Evolutionary conservation across 768 basidiomycete genomes (phyloP).

Genomic region (Podaxis rugospora): DNA sequence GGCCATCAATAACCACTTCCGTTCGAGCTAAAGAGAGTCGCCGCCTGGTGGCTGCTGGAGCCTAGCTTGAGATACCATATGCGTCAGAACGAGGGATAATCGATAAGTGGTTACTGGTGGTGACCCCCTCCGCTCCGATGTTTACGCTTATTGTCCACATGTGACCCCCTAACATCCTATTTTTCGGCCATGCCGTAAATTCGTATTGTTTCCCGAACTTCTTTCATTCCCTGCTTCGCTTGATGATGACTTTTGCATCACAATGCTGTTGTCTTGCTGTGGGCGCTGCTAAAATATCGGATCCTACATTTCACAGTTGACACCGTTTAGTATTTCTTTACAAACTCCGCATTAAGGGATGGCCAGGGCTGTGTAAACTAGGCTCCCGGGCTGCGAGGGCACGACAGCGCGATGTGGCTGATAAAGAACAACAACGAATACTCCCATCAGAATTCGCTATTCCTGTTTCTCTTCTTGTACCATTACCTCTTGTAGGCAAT

Average conservation of each 20-base stretch:
- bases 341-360: not conserved
- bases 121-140: conserved; percentile 29
- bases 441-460: conserved; percentile 4
- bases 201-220: not conserved
- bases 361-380: not conserved
- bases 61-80: conserved; percentile 34
- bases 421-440: not conserved
- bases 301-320: not conserved
- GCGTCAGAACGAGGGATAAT: conserved; percentile 20
- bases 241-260: too few species aligned
- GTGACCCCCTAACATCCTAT: conserved; percentile 20
- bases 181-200: not conserved
- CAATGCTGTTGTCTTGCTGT: not conserved
- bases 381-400: not conserved
- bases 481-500: not conserved
- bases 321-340: not conserved
- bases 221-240: not conserved
- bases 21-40: conserved; percentile 19
- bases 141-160: conserved; percentile 28
- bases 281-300: not conserved
- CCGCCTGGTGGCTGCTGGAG: conserved; percentile 17
- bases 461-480: not conserved
- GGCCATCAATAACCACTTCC: conserved; percentile 23
- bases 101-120: not conserved
- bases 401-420: not conserved